These are phyloP conservation scores for Suhomyces taliae DNA, from an alignment of 1,139 yeast genomes.

Conservation along the genomic window DNA sequence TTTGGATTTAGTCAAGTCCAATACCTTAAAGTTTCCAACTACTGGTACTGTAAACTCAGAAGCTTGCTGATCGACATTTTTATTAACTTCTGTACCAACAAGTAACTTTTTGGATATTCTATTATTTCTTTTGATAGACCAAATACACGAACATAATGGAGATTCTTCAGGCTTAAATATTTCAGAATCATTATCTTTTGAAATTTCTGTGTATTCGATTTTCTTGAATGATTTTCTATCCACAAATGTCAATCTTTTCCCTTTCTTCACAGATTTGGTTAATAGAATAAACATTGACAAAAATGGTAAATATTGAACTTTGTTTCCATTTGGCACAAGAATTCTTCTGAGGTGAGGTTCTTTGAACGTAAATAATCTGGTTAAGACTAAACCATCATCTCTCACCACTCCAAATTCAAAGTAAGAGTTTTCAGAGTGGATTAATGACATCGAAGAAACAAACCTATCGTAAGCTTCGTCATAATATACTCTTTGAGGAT, in stretches of 20 bases:
- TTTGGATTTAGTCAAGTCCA: conserved; percentile 36
- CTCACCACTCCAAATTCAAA: conserved; percentile 38
- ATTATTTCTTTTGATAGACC: conserved; percentile 36
- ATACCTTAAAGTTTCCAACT: conserved; percentile 41
- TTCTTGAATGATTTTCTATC: conserved; percentile 32
- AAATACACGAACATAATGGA: conserved; percentile 37
- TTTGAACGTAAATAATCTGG: conserved; percentile 29
- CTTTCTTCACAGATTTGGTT: conserved; percentile 30
- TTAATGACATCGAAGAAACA: conserved; percentile 11
- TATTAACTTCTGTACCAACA: conserved; percentile 34
- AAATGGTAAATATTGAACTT: conserved; percentile 15
- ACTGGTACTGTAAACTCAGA: not conserved
- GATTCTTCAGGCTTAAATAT: conserved; percentile 35
- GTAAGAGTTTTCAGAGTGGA: conserved; percentile 5
- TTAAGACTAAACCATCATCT: conserved; percentile 51
- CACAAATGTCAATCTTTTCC: conserved; percentile 29
- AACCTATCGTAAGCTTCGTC: conserved; percentile 34
- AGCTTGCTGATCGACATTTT: not conserved
- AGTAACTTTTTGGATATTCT: conserved; percentile 40
- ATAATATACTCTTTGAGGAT: conserved; percentile 43
- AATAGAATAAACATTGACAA: conserved; percentile 36
- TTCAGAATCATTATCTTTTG: conserved; percentile 15
- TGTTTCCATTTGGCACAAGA: conserved; percentile 23
- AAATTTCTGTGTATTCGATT: conserved; percentile 11
- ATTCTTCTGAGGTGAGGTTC: conserved; percentile 33